Conservation (phyloP, 768 basidiomycete genomes). For the Piloderma croceum region DNA sequence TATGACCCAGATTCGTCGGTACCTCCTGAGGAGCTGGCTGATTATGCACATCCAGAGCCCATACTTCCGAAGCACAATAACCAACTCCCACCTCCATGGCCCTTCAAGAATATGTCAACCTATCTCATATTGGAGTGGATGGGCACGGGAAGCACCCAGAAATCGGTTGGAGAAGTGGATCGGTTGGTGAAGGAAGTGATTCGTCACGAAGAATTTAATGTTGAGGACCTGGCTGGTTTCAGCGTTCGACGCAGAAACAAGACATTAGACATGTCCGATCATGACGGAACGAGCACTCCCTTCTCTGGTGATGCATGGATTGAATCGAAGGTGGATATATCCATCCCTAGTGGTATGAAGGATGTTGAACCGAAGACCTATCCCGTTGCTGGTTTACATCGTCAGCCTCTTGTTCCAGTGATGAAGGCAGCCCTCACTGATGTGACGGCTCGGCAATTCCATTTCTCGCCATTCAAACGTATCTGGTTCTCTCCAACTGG, state of each 20-base stretch:
- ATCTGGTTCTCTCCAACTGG: conserved; percentile 14
- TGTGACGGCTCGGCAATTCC: conserved; percentile 7
- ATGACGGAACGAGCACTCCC: background rate
- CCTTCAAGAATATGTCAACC: background rate
- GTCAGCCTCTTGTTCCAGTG: conserved; percentile 9
- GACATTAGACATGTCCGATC: background rate
- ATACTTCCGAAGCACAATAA: too few species aligned
- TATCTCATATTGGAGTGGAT: background rate
- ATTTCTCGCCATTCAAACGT: conserved; percentile 20
- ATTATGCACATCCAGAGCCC: too few species aligned
- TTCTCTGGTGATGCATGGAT: background rate
- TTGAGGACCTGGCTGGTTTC: conserved; percentile 2
- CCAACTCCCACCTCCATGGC: too few species aligned
- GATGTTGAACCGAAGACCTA: conserved; percentile 16
- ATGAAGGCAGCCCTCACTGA: conserved; percentile 10
- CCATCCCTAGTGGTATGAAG: conserved; percentile 23
- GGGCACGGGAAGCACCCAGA: background rate
- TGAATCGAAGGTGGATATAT: conserved; percentile 15
- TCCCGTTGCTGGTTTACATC: conserved; percentile 10
- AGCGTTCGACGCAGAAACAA: background rate
- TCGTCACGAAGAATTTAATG: background rate
- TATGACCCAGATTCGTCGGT: too few species aligned
- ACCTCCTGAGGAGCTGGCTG: too few species aligned
- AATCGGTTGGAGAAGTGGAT: background rate
- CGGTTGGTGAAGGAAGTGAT: background rate